Percentiles rank a stretch among this genome's conserved stretches.
Evolutionary conservation across 2,329 filamentous ascomycete species (phyloP).

Genomic region (Penicillium aurantiogriseum): DNA sequence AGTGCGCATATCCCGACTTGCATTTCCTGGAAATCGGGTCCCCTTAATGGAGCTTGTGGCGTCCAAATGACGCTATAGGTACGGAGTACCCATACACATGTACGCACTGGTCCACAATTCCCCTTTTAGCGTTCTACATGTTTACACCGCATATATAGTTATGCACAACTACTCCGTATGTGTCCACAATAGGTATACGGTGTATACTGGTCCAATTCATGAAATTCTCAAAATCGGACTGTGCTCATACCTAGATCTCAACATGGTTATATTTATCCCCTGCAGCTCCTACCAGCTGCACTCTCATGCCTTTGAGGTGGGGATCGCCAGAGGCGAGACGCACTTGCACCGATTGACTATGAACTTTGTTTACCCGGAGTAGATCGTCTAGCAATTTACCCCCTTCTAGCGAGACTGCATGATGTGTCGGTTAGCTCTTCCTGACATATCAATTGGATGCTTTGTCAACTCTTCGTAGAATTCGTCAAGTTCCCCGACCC

Average conservation of each 20-base stretch:
- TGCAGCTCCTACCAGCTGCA: not conserved
- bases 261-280: not conserved
- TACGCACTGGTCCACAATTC: constrained; percentile 9
- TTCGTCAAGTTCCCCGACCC: not conserved
- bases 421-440: not conserved
- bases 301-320: not conserved
- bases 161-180: not conserved
- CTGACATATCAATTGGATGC: not conserved
- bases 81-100: too few species aligned
- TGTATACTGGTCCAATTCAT: not conserved
- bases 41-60: constrained; percentile 14
- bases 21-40: constrained; percentile 27
- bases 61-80: not conserved
- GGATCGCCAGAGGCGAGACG: not conserved
- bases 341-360: not conserved
- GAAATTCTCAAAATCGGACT: not conserved
- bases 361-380: not conserved
- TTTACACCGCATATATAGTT: not conserved
- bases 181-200: too few species aligned
- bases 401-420: not conserved
- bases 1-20: constrained; percentile 22
- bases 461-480: not conserved
- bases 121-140: constrained; percentile 18
- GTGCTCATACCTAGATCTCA: not conserved
- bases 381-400: not conserved